A percentile compares a stretch with the other conserved stretches of the same genome.
Conservation (phyloP, 768 basidiomycete species). For the Lentinus tigrinus region DNA sequence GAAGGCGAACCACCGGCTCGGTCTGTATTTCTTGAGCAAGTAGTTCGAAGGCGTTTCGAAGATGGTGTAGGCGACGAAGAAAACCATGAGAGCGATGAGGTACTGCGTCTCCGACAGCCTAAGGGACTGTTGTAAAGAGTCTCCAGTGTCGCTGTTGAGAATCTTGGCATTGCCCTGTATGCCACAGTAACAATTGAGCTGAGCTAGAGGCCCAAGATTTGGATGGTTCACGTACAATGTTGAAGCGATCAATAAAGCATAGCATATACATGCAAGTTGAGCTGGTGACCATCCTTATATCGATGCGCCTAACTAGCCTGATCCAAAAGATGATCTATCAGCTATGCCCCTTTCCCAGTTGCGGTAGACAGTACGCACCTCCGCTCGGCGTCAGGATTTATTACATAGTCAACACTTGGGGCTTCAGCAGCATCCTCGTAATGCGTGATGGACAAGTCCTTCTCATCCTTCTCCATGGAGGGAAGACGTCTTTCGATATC, state of each 20-base stretch:
- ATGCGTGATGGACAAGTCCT: background rate
- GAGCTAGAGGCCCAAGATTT: too few relatives aligned
- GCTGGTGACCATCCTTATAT: conserved; percentile 19
- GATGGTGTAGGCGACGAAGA: conserved; percentile 20
- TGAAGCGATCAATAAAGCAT: conserved; percentile 26
- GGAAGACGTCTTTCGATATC: background rate
- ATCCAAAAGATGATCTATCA: background rate
- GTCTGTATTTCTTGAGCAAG: conserved; percentile 36
- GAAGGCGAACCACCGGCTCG: conserved; percentile 39
- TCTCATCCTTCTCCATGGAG: background rate
- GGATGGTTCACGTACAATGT: conserved; percentile 18
- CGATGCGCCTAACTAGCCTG: conserved; percentile 22
- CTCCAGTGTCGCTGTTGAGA: conserved; percentile 19
- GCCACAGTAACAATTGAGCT: too few relatives aligned
- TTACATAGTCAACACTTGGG: background rate
- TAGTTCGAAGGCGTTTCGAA: conserved; percentile 31
- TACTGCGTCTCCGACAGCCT: conserved; percentile 16
- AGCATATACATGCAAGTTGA: conserved; percentile 25
- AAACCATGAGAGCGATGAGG: conserved; percentile 22
- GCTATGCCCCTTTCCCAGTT: background rate
- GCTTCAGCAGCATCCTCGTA: background rate
- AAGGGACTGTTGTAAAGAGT: conserved; percentile 16
- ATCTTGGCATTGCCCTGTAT: conserved; percentile 27
- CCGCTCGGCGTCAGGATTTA: conserved; percentile 6
- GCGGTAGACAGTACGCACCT: background rate